Percentiles rank a stretch among this genome's conserved stretches.
Evolutionary conservation across 2,329 filamentous ascomycete species (phyloP).

Genomic region (Alternaria brassicicola): DNA sequence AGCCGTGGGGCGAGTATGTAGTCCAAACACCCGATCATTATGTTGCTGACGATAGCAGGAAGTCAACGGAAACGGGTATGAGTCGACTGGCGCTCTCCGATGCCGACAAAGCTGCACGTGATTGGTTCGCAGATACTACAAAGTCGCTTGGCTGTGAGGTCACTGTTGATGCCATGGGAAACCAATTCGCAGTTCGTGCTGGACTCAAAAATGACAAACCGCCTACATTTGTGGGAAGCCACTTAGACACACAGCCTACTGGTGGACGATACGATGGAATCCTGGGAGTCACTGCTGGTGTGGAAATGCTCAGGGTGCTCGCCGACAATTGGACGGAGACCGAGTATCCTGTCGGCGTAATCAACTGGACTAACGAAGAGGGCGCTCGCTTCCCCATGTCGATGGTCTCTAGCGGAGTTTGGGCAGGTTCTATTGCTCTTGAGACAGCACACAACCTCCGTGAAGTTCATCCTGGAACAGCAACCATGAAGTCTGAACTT

Average conservation of each 20-base stretch:
- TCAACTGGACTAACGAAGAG: conserved; percentile 86
- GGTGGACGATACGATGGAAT: conserved; percentile 80
- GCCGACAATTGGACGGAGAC: conserved; percentile 72
- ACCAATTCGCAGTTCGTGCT: conserved; percentile 75
- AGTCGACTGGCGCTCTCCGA: conserved; percentile 73
- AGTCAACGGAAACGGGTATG: conserved; percentile 74
- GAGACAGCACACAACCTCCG: conserved; percentile 64
- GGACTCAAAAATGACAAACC: conserved; percentile 63
- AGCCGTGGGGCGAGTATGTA: conserved; percentile 68
- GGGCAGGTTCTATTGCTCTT: conserved; percentile 71
- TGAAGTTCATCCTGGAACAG: conserved; percentile 66
- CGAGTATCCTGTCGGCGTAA: conserved; percentile 72
- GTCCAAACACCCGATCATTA: background rate
- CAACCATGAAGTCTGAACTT: conserved; percentile 71
- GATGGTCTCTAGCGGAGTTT: conserved; percentile 77
- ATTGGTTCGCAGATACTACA: conserved; percentile 75
- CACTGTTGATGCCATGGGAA: conserved; percentile 77
- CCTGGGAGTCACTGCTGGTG: conserved; percentile 72
- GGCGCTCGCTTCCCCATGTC: conserved; percentile 78
- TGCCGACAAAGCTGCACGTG: conserved; percentile 71
- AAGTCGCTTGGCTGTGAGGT: conserved; percentile 69
- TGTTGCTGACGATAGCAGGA: conserved; percentile 42
- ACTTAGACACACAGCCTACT: conserved; percentile 62
- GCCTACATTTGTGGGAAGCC: conserved; percentile 72
- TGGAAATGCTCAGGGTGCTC: conserved; percentile 74